Evolutionary conservation across 164 flowering plant species (phyloP), one percentile per base, ranked within the genome.

Genomic region (Stephania cephalantha): DNA sequence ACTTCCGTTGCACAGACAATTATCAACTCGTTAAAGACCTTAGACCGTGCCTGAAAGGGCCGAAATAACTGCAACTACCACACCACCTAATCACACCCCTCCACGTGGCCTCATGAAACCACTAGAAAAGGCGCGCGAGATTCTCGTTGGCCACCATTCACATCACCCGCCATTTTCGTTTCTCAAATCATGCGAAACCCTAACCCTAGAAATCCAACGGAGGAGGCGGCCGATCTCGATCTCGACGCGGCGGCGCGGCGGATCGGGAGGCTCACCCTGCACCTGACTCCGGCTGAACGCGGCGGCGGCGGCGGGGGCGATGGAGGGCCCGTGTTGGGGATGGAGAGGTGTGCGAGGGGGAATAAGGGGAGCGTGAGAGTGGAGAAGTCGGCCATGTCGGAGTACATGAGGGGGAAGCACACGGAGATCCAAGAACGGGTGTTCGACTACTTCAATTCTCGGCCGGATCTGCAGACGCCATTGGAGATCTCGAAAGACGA

Each of bases 401-500:
- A 66, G 9, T 93, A 86, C 85, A 83, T 93, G 92, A 87, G 94
- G 66, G 96, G 99, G 72, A 93, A 87, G 78, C 80, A 95, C 84
- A 89, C 87, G 52, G 95, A 87, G 5, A 52, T 90, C 8, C 99
- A 93, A 74, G 95, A 93, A 75, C 80, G 75, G 61, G 86, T 95
- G 25, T 93, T 72, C 65, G 85, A 85, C 35, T 93, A 81, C 81
- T 95, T 90, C 83, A 81, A 87, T 8, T 75, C 92, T 10, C 76
- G 97, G 79, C 96, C 99, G 0, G 97, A 95, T n/a, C 86, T 95
- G 12, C 96, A 85, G 71, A 91, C 98, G 61, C 98, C 99, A 17
- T 58, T 95, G 15, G 99, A 91, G 85, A 91, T 95, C 13, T 85
- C 86, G 1, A 90, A 73, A 72, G 88, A 84, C 25, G 92, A 90